These are phyloP conservation scores for Cornus kousa DNA, from an alignment of 148 eudicot species.

Conservation along the genomic window DNA sequence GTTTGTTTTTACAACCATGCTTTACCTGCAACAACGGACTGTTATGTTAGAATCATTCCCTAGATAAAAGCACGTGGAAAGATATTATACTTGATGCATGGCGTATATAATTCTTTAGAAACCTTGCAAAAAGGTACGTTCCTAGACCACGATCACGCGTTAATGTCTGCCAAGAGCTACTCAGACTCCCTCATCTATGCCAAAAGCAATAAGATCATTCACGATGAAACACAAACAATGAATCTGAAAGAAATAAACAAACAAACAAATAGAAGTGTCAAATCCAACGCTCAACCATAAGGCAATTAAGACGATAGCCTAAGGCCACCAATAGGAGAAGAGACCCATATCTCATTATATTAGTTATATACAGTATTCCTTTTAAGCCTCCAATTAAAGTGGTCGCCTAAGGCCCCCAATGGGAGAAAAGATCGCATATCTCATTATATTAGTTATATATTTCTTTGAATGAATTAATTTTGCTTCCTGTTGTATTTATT, in stretches of 20 bases:
- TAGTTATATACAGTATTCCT: too few species aligned
- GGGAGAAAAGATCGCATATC: too few species aligned
- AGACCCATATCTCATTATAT: too few species aligned
- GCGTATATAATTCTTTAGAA: not conserved
- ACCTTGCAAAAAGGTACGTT: not conserved
- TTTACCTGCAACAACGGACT: not conserved
- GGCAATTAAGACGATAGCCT: too few species aligned
- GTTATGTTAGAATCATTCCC: not conserved
- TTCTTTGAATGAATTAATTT: too few species aligned
- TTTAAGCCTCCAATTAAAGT: too few species aligned
- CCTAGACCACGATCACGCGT: not conserved
- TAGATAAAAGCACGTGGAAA: not conserved
- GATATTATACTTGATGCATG: not conserved
- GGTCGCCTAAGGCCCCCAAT: too few species aligned
- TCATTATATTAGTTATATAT: too few species aligned
- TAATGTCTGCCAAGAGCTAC: not conserved
- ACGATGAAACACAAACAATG: not conserved
- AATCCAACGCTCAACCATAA: too few species aligned
- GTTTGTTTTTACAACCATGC: not conserved
- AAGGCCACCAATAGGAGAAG: too few species aligned
- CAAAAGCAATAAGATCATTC: not conserved
- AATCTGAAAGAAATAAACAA: not conserved
- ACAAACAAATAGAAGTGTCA: not conserved
- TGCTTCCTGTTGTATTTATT: too few species aligned
- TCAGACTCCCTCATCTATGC: not conserved